Percentiles rank a stretch among this genome's conserved stretches.
phyloP scores from a whole-genome alignment of 2,329 filamentous ascomycete genomes.

The Xylariaceae sp. region DNA sequence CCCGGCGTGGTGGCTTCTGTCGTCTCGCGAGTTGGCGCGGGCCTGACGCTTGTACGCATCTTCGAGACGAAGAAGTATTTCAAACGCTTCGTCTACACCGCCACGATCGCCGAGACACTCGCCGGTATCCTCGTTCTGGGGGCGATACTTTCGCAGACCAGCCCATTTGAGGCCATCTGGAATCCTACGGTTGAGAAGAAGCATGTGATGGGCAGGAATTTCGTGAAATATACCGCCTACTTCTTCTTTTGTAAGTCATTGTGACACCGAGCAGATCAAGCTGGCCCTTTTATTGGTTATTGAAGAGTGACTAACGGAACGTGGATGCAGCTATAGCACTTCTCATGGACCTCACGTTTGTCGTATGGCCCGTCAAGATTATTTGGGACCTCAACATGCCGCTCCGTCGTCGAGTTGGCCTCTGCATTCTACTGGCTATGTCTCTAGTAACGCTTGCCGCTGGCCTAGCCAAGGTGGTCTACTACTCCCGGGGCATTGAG shows the following conservation, averaged over 20 bases:
- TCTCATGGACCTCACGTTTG: slow-evolving; percentile 1
- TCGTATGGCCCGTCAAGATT: neutral
- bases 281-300: neutral
- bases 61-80: neutral
- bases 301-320: neutral
- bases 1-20: neutral
- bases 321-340: neutral
- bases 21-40: neutral
- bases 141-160: neutral
- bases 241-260: neutral
- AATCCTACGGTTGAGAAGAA: neutral
- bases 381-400: slow-evolving; percentile 5
- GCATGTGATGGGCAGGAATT: neutral
- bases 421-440: neutral
- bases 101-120: neutral
- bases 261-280: neutral
- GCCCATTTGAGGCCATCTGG: neutral
- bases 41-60: neutral
- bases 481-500: neutral
- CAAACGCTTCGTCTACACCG: neutral
- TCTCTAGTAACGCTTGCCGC: neutral
- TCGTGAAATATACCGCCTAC: neutral
- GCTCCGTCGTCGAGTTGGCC: neutral
- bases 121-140: neutral
- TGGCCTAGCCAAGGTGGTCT: neutral